These are phyloP conservation scores for Stagonosporopsis tanaceti DNA, from an alignment of 2,329 filamentous ascomycete species.

Conservation along the genomic window DNA sequence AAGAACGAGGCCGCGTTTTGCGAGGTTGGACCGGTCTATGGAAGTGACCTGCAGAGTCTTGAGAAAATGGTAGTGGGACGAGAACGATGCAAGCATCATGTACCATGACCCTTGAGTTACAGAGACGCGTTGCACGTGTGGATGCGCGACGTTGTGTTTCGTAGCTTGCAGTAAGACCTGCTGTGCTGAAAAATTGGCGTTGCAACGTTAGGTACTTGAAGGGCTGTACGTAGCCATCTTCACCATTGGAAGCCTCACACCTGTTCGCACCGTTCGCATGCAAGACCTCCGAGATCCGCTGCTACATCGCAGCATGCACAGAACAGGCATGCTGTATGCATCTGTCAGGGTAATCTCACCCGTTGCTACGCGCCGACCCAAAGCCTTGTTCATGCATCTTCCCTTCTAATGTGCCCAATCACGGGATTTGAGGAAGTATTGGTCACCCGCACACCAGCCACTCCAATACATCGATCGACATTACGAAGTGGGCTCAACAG, in stretches of 20 bases:
- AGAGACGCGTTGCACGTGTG: slow-evolving; percentile 15
- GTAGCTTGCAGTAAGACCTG: slow-evolving; percentile 13
- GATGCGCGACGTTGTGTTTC: slow-evolving; percentile 11
- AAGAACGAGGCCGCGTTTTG: slow-evolving; percentile 15
- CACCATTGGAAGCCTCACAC: slow-evolving; percentile 5
- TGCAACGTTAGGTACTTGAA: slow-evolving; percentile 16
- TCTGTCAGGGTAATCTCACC: slow-evolving; percentile 19
- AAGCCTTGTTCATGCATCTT: slow-evolving; percentile 32
- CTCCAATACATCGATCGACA: slow-evolving; percentile 12
- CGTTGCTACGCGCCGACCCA: slow-evolving; percentile 37
- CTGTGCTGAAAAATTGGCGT: slow-evolving; percentile 4
- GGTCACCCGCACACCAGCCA: slow-evolving; percentile 25
- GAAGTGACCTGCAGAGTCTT: slow-evolving; percentile 6
- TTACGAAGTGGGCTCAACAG: slow-evolving; percentile 9
- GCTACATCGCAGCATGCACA: slow-evolving; percentile 5
- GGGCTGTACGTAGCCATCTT: slow-evolving; percentile 7
- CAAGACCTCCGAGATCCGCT: neutral
- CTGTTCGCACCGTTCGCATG: slow-evolving; percentile 14
- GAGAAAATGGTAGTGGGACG: slow-evolving; percentile 8
- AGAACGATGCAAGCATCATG: slow-evolving; percentile 9
- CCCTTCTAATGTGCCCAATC: slow-evolving; percentile 25
- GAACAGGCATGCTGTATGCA: neutral
- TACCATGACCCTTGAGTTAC: slow-evolving; percentile 16
- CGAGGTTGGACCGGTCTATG: neutral
- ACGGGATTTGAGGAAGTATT: slow-evolving; percentile 14